A percentile compares a stretch with the other conserved stretches of the same genome.
Evolutionary conservation across 225 moss, liverwort and hornwort genomes (phyloP).

Genomic region (Antitrichia curtipendula): DNA sequence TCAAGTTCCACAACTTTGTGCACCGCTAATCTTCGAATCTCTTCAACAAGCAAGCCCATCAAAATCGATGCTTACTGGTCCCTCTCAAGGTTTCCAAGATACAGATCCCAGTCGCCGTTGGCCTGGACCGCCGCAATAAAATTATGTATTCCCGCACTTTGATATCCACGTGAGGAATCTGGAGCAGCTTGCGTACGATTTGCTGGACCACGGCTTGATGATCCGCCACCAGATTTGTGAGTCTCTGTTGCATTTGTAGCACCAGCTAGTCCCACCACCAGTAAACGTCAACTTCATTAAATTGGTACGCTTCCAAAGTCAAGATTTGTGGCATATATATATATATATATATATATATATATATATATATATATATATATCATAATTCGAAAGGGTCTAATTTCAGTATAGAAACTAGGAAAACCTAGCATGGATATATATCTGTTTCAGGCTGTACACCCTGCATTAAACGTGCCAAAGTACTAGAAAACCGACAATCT

Average conservation of each 20-base stretch:
- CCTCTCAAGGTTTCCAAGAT: not conserved
- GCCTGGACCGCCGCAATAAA: not conserved
- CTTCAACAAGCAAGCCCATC: not conserved
- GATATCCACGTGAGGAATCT: not conserved
- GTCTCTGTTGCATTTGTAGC: not conserved
- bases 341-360: too few species aligned
- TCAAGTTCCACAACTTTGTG: not conserved
- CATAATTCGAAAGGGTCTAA: too few species aligned
- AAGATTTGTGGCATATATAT: not conserved
- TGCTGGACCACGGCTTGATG: not conserved
- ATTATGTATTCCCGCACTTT: not conserved
- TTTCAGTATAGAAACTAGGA: not conserved
- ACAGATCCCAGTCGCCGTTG: not conserved
- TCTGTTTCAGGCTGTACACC: not conserved
- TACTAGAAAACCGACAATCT: not conserved
- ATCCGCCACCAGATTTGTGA: not conserved
- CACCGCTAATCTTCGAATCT: not conserved
- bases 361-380: too few species aligned
- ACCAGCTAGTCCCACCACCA: not conserved
- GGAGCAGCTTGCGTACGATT: not conserved
- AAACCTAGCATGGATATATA: not conserved
- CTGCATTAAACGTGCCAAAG: not conserved
- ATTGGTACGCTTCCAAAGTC: not conserved
- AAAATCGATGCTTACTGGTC: not conserved
- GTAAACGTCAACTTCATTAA: not conserved